Percentiles rank a stretch among this genome's conserved stretches.
Conservation (phyloP, 176 grass and related monocot species). For the Thinopyrum elongatum region DNA sequence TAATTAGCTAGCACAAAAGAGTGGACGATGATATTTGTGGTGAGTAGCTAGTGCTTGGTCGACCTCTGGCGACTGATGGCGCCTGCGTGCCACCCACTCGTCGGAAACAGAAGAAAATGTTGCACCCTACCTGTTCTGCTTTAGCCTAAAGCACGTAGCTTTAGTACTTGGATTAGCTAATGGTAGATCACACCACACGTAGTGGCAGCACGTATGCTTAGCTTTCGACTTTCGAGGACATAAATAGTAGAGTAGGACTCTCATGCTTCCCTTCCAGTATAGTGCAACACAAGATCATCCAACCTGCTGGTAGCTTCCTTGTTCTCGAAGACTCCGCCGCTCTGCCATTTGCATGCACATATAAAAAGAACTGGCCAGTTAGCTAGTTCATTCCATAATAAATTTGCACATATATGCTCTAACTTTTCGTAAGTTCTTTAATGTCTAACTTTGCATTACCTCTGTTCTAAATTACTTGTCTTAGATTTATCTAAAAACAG, state of each 20-base stretch:
- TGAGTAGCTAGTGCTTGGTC: too few relatives aligned
- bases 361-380: background rate
- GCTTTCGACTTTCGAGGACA: background rate
- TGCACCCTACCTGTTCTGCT: background rate
- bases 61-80: too few relatives aligned
- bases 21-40: background rate
- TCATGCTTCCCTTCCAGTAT: background rate
- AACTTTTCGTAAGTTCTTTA: too few relatives aligned
- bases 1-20: background rate
- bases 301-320: background rate
- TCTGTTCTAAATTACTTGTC: too few relatives aligned
- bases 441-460: too few relatives aligned
- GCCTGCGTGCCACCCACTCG: background rate
- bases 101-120: background rate
- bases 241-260: background rate
- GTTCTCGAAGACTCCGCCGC: background rate
- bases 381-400: background rate
- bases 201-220: background rate
- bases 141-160: background rate
- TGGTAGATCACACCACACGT: background rate
- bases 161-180: slow-evolving; percentile 10
- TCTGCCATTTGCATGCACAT: background rate
- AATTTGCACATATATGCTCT: background rate
- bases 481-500: too few relatives aligned
- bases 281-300: background rate